phyloP scores from a whole-genome alignment of 495 filamentous ascomycete genomes.

The Platismatia glauca region DNA sequence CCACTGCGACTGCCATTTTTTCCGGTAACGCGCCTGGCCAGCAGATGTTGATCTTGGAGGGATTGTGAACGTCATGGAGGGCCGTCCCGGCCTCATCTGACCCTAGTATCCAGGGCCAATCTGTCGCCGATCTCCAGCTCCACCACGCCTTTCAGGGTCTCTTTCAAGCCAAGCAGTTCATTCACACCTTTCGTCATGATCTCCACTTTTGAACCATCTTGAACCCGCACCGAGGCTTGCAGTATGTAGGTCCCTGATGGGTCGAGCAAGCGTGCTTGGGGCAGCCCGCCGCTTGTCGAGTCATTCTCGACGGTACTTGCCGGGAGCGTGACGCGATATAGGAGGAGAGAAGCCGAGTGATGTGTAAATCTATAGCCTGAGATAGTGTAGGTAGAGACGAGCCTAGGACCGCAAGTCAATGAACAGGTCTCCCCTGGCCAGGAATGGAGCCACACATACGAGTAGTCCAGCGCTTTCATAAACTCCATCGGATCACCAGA shows the following conservation, averaged over 20 bases:
- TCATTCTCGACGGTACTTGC: constrained; percentile 27
- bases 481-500: constrained; percentile 36
- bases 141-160: constrained; percentile 54
- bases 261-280: constrained; percentile 36
- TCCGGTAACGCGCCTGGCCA: background rate
- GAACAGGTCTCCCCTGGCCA: constrained; percentile 19
- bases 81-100: constrained; percentile 28
- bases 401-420: constrained; percentile 26
- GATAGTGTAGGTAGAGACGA: constrained; percentile 40
- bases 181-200: constrained; percentile 47
- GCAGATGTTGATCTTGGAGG: background rate
- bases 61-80: background rate
- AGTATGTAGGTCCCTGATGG: constrained; percentile 43
- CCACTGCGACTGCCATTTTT: background rate
- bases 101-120: constrained; percentile 56
- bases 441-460: constrained; percentile 27
- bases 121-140: constrained; percentile 56
- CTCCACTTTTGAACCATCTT: constrained; percentile 44
- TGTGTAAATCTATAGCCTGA: constrained; percentile 42
- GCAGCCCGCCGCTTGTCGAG: constrained; percentile 29
- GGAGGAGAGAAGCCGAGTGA: constrained; percentile 39
- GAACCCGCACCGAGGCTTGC: constrained; percentile 40
- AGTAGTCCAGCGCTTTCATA: constrained; percentile 47
- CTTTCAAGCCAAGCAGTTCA: constrained; percentile 52
- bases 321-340: constrained; percentile 36